These are phyloP conservation scores for Yarrowia hollandica DNA, from an alignment of 805 yeast species.

Conservation along the genomic window DNA sequence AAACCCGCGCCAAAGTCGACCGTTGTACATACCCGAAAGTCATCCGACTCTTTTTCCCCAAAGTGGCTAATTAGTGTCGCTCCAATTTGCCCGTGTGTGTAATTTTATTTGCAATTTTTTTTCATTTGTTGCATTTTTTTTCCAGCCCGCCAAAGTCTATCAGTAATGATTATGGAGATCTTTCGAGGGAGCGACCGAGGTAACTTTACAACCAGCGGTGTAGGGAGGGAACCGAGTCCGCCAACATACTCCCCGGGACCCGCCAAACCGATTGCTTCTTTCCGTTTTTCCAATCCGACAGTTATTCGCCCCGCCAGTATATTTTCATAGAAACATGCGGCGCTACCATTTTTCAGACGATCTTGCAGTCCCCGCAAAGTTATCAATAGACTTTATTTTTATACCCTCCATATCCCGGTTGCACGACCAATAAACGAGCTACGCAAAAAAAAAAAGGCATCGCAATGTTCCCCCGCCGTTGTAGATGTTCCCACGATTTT, in stretches of 20 bases:
- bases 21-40: conserved; percentile 11
- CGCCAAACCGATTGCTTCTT: no score
- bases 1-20: conserved; percentile 1
- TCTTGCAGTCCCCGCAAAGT: conserved; percentile 1
- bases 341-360: background rate
- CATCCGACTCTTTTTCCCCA: background rate
- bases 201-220: no score
- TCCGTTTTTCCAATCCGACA: background rate
- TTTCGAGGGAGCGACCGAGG: no score
- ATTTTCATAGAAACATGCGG: background rate
- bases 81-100: background rate
- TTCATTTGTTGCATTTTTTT: no score
- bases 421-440: background rate
- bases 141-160: background rate
- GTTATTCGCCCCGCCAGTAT: background rate
- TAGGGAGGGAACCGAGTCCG: no score
- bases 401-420: background rate
- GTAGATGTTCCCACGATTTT: background rate
- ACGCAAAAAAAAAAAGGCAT: no score
- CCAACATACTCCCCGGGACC: no score
- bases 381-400: background rate
- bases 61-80: background rate
- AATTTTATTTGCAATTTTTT: no score
- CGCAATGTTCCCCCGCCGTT: background rate
- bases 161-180: background rate